A percentile compares a stretch with the other conserved stretches of the same genome.
These are phyloP conservation scores for Apiotrichum sp. DNA, from an alignment of 1,284 basidiomycete genomes.

Conservation along the genomic window DNA sequence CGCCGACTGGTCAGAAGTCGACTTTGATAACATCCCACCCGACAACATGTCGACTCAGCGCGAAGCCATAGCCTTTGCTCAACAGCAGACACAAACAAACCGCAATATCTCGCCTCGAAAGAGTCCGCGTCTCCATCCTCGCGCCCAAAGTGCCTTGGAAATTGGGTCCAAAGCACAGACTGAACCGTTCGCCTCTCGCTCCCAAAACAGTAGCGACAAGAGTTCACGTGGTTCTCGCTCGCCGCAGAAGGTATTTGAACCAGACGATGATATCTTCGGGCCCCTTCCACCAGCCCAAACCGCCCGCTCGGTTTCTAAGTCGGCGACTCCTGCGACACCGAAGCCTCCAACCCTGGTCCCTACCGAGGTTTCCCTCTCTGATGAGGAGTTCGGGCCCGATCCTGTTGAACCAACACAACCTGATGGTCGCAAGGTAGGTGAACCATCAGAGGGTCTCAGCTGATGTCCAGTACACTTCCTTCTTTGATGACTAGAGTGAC, in stretches of 20 bases:
- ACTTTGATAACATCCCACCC: constrained; percentile 5
- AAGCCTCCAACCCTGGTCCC: neutral
- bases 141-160: neutral
- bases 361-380: neutral
- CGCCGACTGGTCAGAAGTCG: constrained; percentile 10
- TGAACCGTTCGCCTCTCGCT: too few species aligned
- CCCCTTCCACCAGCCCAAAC: neutral
- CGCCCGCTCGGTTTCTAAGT: neutral
- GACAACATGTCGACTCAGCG: constrained; percentile 14
- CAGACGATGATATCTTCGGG: neutral
- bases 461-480: neutral
- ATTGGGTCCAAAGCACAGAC: too few species aligned
- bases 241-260: neutral
- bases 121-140: neutral
- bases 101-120: neutral
- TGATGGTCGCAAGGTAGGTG: neutral
- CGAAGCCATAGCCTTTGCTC: neutral
- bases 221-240: neutral
- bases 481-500: neutral
- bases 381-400: neutral
- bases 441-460: neutral
- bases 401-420: neutral
- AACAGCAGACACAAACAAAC: neutral
- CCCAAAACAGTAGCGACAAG: too few species aligned
- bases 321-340: neutral